Base-by-base conservation (phyloP, 2,329 filamentous ascomycete species). In the Amauroascus niger region DNA sequence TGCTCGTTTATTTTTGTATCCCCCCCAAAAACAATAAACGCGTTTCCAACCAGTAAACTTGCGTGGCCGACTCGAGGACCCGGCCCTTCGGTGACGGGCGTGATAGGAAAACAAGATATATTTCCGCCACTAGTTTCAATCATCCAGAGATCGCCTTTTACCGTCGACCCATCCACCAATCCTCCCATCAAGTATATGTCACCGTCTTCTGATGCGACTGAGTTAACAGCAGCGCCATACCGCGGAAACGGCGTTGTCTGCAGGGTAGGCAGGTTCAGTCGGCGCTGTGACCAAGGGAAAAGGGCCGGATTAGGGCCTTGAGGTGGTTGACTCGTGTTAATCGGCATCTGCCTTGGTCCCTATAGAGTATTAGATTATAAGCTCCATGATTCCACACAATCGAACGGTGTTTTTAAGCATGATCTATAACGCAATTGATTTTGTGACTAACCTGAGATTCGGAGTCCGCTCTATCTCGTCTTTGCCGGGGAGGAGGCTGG, bases 181-280 rank as follows among this genome's bases (percentile, higher is more conserved):
- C 93, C 93, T 58, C 93, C 93, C 90, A 98, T 97, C 65, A 98
- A 79, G 65, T 97, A 98, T 54, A 98, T 87, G 63, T 95, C 88
- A 56, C 94, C 94, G 70, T 98, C 93, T 71, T 97, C 97, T 37
- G 90, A 96, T 22, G 90, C 87, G 14, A 86, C 79, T 0, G 89
- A 81, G 69, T 98, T 98, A 68, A 96, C 91, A 6, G 94, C 93
- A 49, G 94, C 89, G 67, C 93, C 93, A 78, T 98, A 98, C 67
- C 93, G 83, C 13, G 93, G 93, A 63, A 98, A 98, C 0, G 93
- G 93, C 61, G 88, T 90, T 9, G 84, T 80, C 64, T 89, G 84
- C 2, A 84, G 80, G 4, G 88, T 83, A 14, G 87, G 87, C 69
- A 95, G 95, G 59, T 86, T 91, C 51, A 98, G 71, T 53, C 87